These are phyloP conservation scores for Fomes fomentarius DNA, from an alignment of 1,284 basidiomycete genomes.

Conservation along the genomic window DNA sequence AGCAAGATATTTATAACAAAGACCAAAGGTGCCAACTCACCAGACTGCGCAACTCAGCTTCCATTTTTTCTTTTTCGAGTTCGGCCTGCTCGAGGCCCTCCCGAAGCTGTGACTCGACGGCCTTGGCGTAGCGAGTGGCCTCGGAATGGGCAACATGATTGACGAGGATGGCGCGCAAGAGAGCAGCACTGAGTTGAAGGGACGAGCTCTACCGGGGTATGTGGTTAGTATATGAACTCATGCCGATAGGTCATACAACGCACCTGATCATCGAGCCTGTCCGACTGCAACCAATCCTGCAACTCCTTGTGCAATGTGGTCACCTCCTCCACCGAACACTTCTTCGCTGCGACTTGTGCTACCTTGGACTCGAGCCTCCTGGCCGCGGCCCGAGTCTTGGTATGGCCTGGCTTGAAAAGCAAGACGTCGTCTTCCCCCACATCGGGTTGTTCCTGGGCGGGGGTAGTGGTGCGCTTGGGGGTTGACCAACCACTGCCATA, in stretches of 20 bases:
- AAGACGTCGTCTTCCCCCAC: conserved; percentile 49
- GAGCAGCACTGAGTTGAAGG: conserved; percentile 53
- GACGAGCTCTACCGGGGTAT: conserved; percentile 52
- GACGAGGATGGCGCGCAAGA: conserved; percentile 77
- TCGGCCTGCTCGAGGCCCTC: conserved; percentile 67
- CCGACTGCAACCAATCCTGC: conserved; percentile 66
- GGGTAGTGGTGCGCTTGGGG: conserved; percentile 54
- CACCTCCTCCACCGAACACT: conserved; percentile 83
- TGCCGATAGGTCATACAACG: conserved; percentile 18
- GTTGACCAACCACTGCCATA: conserved; percentile 66
- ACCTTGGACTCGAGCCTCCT: conserved; percentile 75
- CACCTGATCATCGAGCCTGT: conserved; percentile 66
- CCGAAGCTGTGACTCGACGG: conserved; percentile 60
- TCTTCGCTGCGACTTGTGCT: conserved; percentile 77
- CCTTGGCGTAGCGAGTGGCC: conserved; percentile 64
- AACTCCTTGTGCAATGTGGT: conserved; percentile 73
- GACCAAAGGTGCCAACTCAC: conserved; percentile 44
- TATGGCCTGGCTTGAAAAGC: conserved; percentile 42
- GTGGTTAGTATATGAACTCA: conserved; percentile 16
- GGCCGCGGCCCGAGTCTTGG: conserved; percentile 55
- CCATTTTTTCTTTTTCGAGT: conserved; percentile 56
- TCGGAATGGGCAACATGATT: conserved; percentile 80
- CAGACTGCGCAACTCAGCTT: conserved; percentile 67
- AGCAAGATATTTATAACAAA: conserved; percentile 21
- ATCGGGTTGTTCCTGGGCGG: conserved; percentile 44